phyloP scores from a whole-genome alignment of 2,329 filamentous ascomycete genomes.

The Sporothrix protearum region DNA sequence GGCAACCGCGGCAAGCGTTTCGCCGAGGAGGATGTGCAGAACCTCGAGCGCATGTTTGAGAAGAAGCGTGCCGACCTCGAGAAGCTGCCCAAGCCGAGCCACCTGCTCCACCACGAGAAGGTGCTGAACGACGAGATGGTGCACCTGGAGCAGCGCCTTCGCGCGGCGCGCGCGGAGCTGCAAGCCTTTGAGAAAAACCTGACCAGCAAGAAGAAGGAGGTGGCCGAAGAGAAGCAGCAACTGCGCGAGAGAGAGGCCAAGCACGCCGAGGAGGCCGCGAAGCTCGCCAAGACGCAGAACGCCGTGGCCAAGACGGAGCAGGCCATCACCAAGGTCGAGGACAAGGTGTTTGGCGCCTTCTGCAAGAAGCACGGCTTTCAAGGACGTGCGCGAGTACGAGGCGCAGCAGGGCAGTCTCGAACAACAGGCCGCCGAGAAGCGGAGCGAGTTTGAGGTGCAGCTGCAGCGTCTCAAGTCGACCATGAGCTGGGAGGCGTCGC shows the following conservation, averaged over 20 bases:
- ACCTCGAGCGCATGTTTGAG: constrained; percentile 70
- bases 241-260: constrained; percentile 74
- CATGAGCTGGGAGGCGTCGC: constrained; percentile 54
- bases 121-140: constrained; percentile 72
- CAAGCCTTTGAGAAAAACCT: constrained; percentile 77
- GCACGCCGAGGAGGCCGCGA: constrained; percentile 66
- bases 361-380: constrained; percentile 85
- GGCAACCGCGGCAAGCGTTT: constrained; percentile 71
- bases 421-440: constrained; percentile 83
- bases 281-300: constrained; percentile 57
- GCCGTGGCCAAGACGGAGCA: constrained; percentile 52
- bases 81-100: constrained; percentile 73
- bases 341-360: constrained; percentile 81
- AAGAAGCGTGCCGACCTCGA: constrained; percentile 75
- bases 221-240: constrained; percentile 68
- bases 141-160: constrained; percentile 72
- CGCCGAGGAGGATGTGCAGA: constrained; percentile 85
- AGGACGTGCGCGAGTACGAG: constrained; percentile 88
- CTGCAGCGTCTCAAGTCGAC: constrained; percentile 67
- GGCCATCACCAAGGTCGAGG: constrained; percentile 76
- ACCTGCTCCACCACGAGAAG: constrained; percentile 74
- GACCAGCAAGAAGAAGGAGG: constrained; percentile 76
- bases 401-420: constrained; percentile 88
- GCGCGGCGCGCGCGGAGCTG: constrained; percentile 70
- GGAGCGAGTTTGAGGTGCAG: constrained; percentile 81